Base-by-base conservation (phyloP, 2,329 filamentous ascomycete species). In the Penicillium psychrosexuale region DNA sequence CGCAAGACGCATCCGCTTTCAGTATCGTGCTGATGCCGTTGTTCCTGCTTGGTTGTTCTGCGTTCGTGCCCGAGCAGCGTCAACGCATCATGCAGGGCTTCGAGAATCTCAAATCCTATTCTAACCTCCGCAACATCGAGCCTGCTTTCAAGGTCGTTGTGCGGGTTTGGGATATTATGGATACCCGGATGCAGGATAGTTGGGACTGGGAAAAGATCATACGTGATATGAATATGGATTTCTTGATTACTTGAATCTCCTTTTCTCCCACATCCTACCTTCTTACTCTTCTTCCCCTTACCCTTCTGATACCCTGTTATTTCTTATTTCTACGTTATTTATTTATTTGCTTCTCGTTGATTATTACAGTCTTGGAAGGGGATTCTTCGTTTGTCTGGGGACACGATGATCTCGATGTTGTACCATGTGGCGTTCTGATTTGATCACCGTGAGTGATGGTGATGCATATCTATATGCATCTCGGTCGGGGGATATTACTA, bases 161-260 rank as follows among this genome's bases (percentile, higher is more conserved):
- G 51, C 77, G 75, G 55, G 75, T 86, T 19, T 86, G 83, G 83
- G 74, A 78, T 54, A 72, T 83, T 51, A 86, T 86, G 83, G 83
- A 85, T 60, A 74, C 71, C 17, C 77, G 76, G 1, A 80, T 80
- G 47, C 76, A 79, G 55, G 79, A 83, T 53, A 81, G 79, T 51
- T 86, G 83, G 83, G 83, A 86, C 66, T 86, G 82, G 82, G 83
- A 86, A 69, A 80, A 74, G 56, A 82, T 85, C 55, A 83, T 85
- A 58, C 72, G 77, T 45, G 75, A 77, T 47, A 80, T 82, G 72
- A 79, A 80, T 19, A 84, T 82, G 78, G 82, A 86, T 62, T 84
- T 85, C 61, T 71, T 86, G 61, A 79, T 84, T 58, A 84, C 83
- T 58, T 85, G 69, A 77, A 36, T 51, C 15, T 55, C 37, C 36